Percentiles rank a stretch among this genome's conserved stretches.
Evolutionary conservation across 1,284 basidiomycete genomes (phyloP).

Genomic region (Heterobasidion occidentale): DNA sequence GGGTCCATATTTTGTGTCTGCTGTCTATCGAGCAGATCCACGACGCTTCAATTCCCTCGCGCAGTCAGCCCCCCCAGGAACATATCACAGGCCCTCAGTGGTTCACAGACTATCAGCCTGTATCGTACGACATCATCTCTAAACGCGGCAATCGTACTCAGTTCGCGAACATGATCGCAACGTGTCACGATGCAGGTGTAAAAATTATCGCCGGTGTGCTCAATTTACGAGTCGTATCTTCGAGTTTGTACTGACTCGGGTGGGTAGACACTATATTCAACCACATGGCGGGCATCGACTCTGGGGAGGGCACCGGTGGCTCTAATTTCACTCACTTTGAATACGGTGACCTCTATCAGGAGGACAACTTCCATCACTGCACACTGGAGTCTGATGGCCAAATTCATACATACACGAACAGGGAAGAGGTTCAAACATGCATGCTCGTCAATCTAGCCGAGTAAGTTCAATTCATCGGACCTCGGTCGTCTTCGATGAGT

Average conservation of each 20-base stretch:
- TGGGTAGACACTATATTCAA: constrained; percentile 52
- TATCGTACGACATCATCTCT: constrained; percentile 51
- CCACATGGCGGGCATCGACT: constrained; percentile 48
- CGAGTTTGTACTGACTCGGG: neutral
- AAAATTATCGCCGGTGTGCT: constrained; percentile 42
- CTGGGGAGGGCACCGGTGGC: constrained; percentile 3
- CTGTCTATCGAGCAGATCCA: neutral
- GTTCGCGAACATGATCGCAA: constrained; percentile 46
- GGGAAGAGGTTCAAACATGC: neutral
- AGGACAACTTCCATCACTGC: neutral
- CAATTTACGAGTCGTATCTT: neutral
- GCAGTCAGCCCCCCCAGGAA: constrained; percentile 21
- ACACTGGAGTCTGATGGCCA: neutral
- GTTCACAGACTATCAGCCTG: constrained; percentile 69
- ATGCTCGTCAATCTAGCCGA: constrained; percentile 42
- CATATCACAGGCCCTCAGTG: constrained; percentile 37
- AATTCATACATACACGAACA: neutral
- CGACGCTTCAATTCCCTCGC: neutral
- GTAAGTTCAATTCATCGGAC: constrained; percentile 43
- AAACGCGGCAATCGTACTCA: constrained; percentile 49
- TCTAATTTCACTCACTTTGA: constrained; percentile 44
- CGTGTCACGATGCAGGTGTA: constrained; percentile 52
- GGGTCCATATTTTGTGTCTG: neutral
- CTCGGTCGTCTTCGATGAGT: constrained; percentile 47
- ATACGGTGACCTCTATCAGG: constrained; percentile 48